Evolutionary conservation across 257 asterid genomes (phyloP).

Genomic region (Fraxinus excelsior): DNA sequence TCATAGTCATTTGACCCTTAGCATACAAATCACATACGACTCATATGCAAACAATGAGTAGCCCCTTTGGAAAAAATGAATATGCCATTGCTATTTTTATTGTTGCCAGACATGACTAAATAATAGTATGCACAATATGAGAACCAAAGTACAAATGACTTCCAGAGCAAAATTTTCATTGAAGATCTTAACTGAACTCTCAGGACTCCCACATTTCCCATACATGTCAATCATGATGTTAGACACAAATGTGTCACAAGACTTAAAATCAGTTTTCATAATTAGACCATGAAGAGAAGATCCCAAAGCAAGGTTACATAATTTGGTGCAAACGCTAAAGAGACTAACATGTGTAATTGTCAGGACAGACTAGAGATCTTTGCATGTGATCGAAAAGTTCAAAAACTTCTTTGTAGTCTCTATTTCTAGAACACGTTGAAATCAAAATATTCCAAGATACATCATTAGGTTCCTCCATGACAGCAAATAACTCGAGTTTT

Average conservation of each 20-base stretch:
- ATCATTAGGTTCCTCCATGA: slow-evolving; percentile 66
- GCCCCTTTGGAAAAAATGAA: too few species aligned
- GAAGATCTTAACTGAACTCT: slow-evolving; percentile 59
- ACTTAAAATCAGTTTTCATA: slow-evolving; percentile 42
- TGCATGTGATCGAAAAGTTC: slow-evolving; percentile 77
- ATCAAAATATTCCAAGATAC: slow-evolving; percentile 84
- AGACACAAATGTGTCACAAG: slow-evolving; percentile 63
- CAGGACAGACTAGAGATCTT: slow-evolving; percentile 48
- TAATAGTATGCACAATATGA: too few species aligned
- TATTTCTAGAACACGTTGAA: slow-evolving; percentile 83
- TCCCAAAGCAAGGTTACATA: slow-evolving; percentile 77
- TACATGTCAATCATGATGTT: slow-evolving; percentile 84
- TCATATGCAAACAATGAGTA: too few species aligned
- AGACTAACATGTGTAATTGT: slow-evolving; percentile 81
- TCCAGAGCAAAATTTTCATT: too few species aligned
- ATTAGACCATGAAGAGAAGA: slow-evolving; percentile 70
- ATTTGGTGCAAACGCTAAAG: slow-evolving; percentile 61
- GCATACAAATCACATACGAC: too few species aligned
- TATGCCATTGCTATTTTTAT: too few species aligned
- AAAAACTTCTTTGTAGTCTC: slow-evolving; percentile 66
- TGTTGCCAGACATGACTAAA: too few species aligned
- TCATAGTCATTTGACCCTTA: too few species aligned
- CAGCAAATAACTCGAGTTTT: slow-evolving; percentile 76
- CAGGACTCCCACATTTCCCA: slow-evolving; percentile 74
- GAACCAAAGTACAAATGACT: too few species aligned